Evolutionary conservation across 768 basidiomycete species (phyloP).

Genomic region (Boletus sp.): DNA sequence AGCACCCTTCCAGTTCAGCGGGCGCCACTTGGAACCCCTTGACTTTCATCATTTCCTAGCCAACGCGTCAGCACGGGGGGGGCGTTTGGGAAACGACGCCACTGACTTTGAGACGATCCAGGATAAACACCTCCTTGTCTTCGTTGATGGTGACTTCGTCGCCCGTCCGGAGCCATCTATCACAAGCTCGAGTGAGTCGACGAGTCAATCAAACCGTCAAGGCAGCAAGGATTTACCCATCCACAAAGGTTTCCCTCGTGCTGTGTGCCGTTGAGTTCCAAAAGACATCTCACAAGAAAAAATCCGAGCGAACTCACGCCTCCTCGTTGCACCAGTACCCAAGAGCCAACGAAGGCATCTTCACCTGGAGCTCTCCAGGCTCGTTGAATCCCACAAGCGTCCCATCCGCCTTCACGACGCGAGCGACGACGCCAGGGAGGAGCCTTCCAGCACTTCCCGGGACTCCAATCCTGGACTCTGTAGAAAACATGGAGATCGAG

Average conservation of each 20-base stretch:
- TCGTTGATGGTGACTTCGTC: constrained; percentile 57
- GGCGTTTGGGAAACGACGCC: background rate
- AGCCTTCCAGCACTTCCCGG: constrained; percentile 50
- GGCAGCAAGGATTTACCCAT: constrained; percentile 46
- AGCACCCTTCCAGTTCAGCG: constrained; percentile 65
- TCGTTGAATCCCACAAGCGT: constrained; percentile 52
- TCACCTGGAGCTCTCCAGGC: constrained; percentile 56
- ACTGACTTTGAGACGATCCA: constrained; percentile 60
- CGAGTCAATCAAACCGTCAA: background rate
- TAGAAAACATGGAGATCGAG: constrained; percentile 46
- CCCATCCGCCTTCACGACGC: constrained; percentile 58
- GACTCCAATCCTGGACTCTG: constrained; percentile 45
- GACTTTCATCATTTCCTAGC: constrained; percentile 64
- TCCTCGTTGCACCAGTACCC: constrained; percentile 53
- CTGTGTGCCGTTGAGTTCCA: constrained; percentile 30
- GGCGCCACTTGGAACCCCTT: constrained; percentile 74
- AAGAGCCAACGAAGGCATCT: constrained; percentile 37
- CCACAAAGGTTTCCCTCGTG: constrained; percentile 63
- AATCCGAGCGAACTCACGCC: constrained; percentile 46
- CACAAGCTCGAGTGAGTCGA: background rate
- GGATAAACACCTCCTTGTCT: constrained; percentile 55
- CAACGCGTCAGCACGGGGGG: constrained; percentile 3
- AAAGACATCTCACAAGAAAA: background rate
- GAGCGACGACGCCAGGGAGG: constrained; percentile 52
- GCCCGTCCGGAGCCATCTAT: constrained; percentile 66